phyloP scores from a whole-genome alignment of 2,329 filamentous ascomycete species.

The Hymenoscyphus scutula region DNA sequence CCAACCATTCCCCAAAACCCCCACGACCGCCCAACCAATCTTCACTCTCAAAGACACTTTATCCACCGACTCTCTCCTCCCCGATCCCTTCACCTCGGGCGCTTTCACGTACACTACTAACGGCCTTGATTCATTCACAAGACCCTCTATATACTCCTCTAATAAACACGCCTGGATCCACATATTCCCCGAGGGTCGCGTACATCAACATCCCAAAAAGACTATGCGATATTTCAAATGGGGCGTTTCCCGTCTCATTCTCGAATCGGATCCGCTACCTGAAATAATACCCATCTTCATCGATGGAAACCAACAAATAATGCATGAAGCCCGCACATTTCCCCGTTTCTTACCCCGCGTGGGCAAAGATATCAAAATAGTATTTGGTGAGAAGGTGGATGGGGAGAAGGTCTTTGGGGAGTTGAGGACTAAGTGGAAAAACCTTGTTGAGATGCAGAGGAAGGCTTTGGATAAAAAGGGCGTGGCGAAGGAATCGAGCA shows the following conservation, averaged over 20 bases:
- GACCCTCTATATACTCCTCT: conserved; percentile 68
- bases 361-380: conserved; percentile 67
- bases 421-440: conserved; percentile 70
- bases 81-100: conserved; percentile 51
- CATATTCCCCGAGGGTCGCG: conserved; percentile 92
- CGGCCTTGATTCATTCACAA: conserved; percentile 61
- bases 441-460: conserved; percentile 55
- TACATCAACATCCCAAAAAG: conserved; percentile 78
- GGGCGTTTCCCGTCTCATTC: conserved; percentile 86
- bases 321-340: conserved; percentile 78
- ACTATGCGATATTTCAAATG: conserved; percentile 97
- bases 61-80: background rate
- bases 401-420: conserved; percentile 74
- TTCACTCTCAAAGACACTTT: conserved; percentile 30
- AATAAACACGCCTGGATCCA: conserved; percentile 84
- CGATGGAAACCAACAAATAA: conserved; percentile 81
- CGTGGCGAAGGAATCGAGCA: conserved; percentile 36
- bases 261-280: conserved; percentile 83
- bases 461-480: conserved; percentile 39
- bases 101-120: conserved; percentile 61
- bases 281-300: conserved; percentile 94
- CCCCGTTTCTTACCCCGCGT: conserved; percentile 78
- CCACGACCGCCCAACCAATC: conserved; percentile 14
- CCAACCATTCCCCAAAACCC: conserved; percentile 44
- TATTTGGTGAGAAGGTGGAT: conserved; percentile 77